These are phyloP conservation scores for Eimeria praecox DNA, from an alignment of 169 alveolate genomes.

Conservation along the genomic window DNA sequence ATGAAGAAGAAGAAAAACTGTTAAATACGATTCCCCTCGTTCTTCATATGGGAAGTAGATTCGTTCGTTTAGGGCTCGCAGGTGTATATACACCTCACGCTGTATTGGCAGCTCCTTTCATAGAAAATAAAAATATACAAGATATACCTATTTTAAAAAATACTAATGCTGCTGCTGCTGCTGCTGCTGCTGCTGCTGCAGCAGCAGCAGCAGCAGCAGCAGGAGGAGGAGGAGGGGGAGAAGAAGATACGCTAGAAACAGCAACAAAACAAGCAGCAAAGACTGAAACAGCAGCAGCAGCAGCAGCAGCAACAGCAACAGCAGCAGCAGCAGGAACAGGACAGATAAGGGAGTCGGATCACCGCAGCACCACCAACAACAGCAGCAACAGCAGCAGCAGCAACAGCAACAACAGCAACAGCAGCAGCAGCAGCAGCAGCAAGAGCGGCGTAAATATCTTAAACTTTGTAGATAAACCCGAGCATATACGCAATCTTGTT, in stretches of 20 bases:
- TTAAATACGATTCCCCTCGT: not conserved
- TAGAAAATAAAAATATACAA: not conserved
- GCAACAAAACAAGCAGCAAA: not conserved
- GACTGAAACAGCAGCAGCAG: not conserved
- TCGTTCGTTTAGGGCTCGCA: constrained; percentile 18
- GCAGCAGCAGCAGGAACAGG: constrained; percentile 28
- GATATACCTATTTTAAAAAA: not conserved
- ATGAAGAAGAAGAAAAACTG: not conserved
- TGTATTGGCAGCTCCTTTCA: not conserved
- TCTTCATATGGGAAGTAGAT: not conserved
- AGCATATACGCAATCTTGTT: not conserved
- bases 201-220: not conserved
- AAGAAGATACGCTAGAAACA: too few relatives aligned
- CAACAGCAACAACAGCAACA: constrained; percentile 3
- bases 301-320: constrained; percentile 9
- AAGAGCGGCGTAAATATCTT: not conserved
- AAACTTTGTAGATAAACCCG: not conserved
- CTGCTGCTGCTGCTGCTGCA: not conserved
- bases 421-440: constrained; percentile 10
- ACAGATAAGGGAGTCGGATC: too few relatives aligned
- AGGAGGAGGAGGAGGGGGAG: too few relatives aligned
- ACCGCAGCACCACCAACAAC: too few relatives aligned
- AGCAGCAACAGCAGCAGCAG: constrained; percentile 40
- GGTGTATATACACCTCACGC: not conserved
- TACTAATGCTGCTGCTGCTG: constrained; percentile 5